These are phyloP conservation scores for Isabelozyma heimii DNA, from an alignment of 805 yeast species.

Conservation along the genomic window DNA sequence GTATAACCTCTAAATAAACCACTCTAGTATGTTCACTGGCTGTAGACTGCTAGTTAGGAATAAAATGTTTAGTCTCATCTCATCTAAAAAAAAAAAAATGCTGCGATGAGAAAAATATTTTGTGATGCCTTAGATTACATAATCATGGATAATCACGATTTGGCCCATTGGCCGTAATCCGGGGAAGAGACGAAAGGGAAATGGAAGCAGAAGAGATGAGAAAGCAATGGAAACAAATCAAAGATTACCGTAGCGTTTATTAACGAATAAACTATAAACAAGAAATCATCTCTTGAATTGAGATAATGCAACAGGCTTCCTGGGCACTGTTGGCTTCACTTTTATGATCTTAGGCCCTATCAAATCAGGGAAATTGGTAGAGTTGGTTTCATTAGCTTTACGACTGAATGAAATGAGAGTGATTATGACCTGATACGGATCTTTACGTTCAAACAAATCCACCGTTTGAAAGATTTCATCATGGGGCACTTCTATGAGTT, in stretches of 20 bases:
- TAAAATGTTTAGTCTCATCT: not conserved
- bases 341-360: constrained; percentile 45
- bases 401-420: constrained; percentile 73
- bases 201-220: not conserved
- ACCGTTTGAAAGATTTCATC: constrained; percentile 79
- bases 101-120: not conserved
- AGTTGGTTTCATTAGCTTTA: constrained; percentile 48
- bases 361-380: constrained; percentile 19
- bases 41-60: not conserved
- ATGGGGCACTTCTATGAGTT: constrained; percentile 66
- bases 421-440: constrained; percentile 76
- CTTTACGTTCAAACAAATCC: constrained; percentile 70
- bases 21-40: not conserved
- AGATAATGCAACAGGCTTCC: constrained; percentile 43
- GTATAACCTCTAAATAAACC: too few relatives aligned
- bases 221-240: not conserved
- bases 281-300: not conserved
- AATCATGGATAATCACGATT: not conserved
- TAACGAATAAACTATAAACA: not conserved
- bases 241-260: not conserved
- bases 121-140: not conserved
- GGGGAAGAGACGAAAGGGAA: not conserved
- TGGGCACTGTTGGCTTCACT: constrained; percentile 52
- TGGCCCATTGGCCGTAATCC: not conserved
- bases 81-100: not conserved